These are phyloP conservation scores for Globisporangium spiculum DNA, from an alignment of 352 stramenopile species.

Conservation along the genomic window DNA sequence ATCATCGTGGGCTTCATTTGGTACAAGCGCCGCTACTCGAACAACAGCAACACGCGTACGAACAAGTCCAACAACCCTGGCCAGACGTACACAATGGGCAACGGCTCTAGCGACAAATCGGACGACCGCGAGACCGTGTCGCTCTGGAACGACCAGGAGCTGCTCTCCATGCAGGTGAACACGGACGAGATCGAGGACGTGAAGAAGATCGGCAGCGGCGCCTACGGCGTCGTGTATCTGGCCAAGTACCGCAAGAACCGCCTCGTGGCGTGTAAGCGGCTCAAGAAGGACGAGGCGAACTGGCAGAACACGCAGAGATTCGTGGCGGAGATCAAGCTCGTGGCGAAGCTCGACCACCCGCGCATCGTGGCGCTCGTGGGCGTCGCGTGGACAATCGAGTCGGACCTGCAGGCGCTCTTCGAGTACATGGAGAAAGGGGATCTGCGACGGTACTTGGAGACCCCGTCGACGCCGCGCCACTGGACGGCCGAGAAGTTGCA, in stretches of 20 bases:
- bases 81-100: conserved; percentile 10
- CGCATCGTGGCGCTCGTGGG: conserved; percentile 50
- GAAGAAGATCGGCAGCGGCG: conserved; percentile 29
- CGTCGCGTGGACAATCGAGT: conserved; percentile 55
- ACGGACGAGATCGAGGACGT: conserved; percentile 49
- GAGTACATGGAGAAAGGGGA: conserved; percentile 67
- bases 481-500: conserved; percentile 55
- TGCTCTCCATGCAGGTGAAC: conserved; percentile 50
- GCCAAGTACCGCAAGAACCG: conserved; percentile 36
- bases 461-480: conserved; percentile 14
- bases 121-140: conserved; percentile 18
- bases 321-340: conserved; percentile 56
- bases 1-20: conserved; percentile 26
- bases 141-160: conserved; percentile 45
- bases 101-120: conserved; percentile 4
- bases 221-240: conserved; percentile 41
- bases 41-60: conserved; percentile 1
- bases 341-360: conserved; percentile 43
- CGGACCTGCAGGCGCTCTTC: conserved; percentile 53
- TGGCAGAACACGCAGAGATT: conserved; percentile 44
- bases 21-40: conserved; percentile 24
- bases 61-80: conserved; percentile 12
- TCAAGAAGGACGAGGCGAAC: conserved; percentile 38
- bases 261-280: conserved; percentile 44
- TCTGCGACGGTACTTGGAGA: conserved; percentile 36